phyloP scores from a whole-genome alignment of 768 basidiomycete species.

The Macrolepiota dolichaula region DNA sequence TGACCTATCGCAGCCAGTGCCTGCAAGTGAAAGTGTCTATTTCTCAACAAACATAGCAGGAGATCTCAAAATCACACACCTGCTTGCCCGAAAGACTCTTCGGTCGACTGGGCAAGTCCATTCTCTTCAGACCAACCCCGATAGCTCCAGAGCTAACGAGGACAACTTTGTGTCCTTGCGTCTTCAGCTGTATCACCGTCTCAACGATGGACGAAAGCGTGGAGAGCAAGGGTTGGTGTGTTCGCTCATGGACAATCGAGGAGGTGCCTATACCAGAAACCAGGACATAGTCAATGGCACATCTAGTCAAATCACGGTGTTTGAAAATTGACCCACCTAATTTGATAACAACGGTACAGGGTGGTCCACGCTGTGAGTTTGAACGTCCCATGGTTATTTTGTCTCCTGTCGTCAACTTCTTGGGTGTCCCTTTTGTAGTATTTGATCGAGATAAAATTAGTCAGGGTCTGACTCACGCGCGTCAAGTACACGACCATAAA shows the following conservation, averaged over 20 bases:
- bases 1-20: constrained; percentile 97
- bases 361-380: background rate
- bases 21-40: constrained; percentile 33
- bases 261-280: constrained; percentile 67
- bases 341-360: constrained; percentile 80
- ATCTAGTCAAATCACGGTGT: background rate
- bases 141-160: constrained; percentile 98
- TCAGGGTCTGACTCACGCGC: no score
- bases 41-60: background rate
- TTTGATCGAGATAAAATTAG: no score
- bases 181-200: constrained; percentile 74
- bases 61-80: constrained; percentile 38
- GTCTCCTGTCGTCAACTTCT: no score
- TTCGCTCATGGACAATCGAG: constrained; percentile 93
- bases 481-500: no score
- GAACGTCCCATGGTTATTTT: constrained; percentile 4
- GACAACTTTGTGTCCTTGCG: constrained; percentile 88
- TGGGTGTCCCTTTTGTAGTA: no score
- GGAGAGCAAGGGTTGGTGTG: constrained; percentile 88
- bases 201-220: constrained; percentile 91
- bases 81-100: constrained; percentile 90
- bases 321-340: constrained; percentile 47
- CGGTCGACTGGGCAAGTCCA: constrained; percentile 77
- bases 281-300: constrained; percentile 5
- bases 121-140: constrained; percentile 89